Percentiles rank a stretch among this genome's conserved stretches.
Evolutionary conservation across 495 filamentous ascomycete genomes (phyloP).

Genomic region (Trichocladium antarcticum): DNA sequence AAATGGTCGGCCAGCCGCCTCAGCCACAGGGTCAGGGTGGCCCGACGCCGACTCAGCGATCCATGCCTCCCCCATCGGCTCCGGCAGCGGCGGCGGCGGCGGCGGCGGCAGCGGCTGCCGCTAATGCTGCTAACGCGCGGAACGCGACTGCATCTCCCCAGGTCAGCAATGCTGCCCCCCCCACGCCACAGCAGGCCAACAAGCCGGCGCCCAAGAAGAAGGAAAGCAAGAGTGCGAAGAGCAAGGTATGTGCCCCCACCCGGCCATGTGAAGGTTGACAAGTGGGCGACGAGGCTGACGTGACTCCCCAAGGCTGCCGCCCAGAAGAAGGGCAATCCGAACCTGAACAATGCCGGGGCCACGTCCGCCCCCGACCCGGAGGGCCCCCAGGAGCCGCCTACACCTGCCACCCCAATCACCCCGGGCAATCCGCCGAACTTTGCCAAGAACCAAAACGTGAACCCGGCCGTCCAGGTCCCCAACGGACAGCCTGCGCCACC

Average conservation of each 20-base stretch:
- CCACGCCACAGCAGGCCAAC: conserved; percentile 67
- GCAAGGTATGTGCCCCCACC: conserved; percentile 57
- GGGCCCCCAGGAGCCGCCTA: conserved; percentile 59
- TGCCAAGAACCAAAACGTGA: conserved; percentile 45
- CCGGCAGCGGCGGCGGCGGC: conserved; percentile 48
- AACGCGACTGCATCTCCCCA: conserved; percentile 71
- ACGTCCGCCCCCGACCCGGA: conserved; percentile 68
- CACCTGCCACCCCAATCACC: conserved; percentile 76
- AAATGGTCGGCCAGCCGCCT: conserved; percentile 50
- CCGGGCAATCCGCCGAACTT: conserved; percentile 62
- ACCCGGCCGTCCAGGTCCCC: conserved; percentile 30
- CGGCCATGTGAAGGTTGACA: no score
- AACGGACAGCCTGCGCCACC: conserved; percentile 38
- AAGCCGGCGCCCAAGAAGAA: conserved; percentile 85
- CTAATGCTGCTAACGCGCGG: conserved; percentile 40
- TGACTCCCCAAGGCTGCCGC: conserved; percentile 39
- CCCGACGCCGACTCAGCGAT: conserved; percentile 51
- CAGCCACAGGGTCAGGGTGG: conserved; percentile 55
- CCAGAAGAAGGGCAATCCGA: conserved; percentile 59
- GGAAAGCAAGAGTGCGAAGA: conserved; percentile 52
- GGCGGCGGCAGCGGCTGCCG: conserved; percentile 40
- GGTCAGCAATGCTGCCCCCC: conserved; percentile 61
- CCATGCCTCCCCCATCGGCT: conserved; percentile 85
- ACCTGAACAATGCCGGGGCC: conserved; percentile 46
- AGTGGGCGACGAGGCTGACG: conserved; percentile 25